Evolutionary conservation across 345 rosid species (phyloP).

Genomic region (Sisymbrium altissimum): DNA sequence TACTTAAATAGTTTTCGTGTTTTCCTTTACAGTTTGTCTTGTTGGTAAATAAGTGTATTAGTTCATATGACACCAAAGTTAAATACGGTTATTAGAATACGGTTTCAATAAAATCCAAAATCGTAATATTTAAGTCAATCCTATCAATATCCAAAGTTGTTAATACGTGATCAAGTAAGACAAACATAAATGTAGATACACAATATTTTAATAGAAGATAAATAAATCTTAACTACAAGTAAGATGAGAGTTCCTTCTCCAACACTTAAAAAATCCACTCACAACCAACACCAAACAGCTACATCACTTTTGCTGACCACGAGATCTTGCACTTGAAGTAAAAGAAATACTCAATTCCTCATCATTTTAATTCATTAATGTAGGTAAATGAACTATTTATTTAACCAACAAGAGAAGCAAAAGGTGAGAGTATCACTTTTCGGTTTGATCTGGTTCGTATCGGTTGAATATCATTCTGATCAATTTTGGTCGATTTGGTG

Average conservation of each 20-base stretch:
- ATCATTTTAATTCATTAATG: constrained; percentile 13
- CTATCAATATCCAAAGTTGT: constrained; percentile 1
- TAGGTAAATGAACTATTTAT: neutral
- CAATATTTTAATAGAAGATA: neutral
- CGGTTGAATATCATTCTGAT: neutral
- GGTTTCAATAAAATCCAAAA: neutral
- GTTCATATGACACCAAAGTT: too few species aligned
- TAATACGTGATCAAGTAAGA: constrained; percentile 23
- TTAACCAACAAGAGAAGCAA: neutral
- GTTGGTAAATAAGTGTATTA: too few species aligned
- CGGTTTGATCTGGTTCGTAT: neutral
- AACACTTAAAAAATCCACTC: constrained; percentile 30
- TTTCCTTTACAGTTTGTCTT: too few species aligned
- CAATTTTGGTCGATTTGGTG: neutral
- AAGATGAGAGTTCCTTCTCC: constrained; percentile 34
- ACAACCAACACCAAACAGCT: constrained; percentile 32
- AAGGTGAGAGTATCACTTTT: neutral
- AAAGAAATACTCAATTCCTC: constrained; percentile 27
- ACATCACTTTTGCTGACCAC: constrained; percentile 26
- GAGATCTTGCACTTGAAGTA: constrained; percentile 34
- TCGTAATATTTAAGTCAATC: neutral
- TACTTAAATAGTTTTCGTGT: too few species aligned
- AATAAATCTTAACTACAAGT: constrained; percentile 6
- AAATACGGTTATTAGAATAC: neutral
- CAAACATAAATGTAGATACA: constrained; percentile 5